Base-by-base conservation (phyloP, 1,284 basidiomycete genomes). In the Sporisorium reilianum region DNA sequence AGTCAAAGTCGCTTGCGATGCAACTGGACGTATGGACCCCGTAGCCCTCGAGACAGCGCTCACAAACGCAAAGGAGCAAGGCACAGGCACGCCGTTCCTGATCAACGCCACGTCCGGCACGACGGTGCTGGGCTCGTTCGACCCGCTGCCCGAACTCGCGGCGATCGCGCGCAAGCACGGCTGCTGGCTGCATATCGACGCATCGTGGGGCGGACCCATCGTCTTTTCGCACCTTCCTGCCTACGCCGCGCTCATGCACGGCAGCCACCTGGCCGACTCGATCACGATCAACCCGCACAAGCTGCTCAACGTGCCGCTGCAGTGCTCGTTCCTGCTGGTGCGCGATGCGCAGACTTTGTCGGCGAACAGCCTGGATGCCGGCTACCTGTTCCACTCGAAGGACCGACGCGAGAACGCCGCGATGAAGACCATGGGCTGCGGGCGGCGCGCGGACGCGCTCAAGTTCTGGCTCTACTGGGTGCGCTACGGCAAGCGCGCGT, bases 271-370 rank as follows among this genome's bases (percentile, higher is more conserved):
- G 11, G 85, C 84, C 3, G 75, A 87, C 59, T 85, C 83, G 59
- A 72, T 87, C 56, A 83, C 85, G 14, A 77, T 86, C 64, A 86
- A 84, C 46, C 85, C 86, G 8, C 86, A 87, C 79, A 87, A 87
- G 68, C 82, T 86, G 64, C 76, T 87, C 45, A 84, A 82, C 26
- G 81, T 85, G 16, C 85, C 86, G 9, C 81, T 85, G 32, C 86
- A 86, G 32, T 86, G 85, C 65, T 85, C 84, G 11, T 86, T 86
- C 77, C 55, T 86, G 26, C 75, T 86, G 5, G 84, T 85, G 2
- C 69, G 69, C 9, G 59, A 84, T 59, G 79, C 84, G 60, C 61
- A 69, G 64, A 70, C 80, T 48, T 62, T 86, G 56, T 77, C 64
- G 36, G 85, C 84, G 10, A 85, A 85, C 71, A 80, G 83, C n/a